phyloP scores from a whole-genome alignment of 2,329 filamentous ascomycete species.

The Grosmannia huntii region DNA sequence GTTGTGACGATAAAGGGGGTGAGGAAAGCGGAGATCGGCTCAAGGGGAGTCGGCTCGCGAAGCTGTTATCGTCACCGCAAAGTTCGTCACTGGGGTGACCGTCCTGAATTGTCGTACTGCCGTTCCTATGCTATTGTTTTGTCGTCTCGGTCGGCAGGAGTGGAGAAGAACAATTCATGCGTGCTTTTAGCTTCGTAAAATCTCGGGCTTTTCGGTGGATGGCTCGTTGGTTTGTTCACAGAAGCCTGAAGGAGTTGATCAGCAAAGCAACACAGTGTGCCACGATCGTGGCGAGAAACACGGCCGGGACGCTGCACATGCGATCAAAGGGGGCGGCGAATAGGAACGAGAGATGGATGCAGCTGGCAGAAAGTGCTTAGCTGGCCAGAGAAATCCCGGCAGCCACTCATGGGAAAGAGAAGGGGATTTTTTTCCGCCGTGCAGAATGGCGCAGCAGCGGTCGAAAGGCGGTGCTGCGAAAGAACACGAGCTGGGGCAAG shows the following conservation, averaged over 20 bases:
- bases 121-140: not conserved
- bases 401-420: not conserved
- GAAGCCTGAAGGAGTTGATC: not conserved
- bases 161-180: not conserved
- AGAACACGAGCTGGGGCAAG: not conserved
- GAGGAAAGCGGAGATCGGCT: not conserved
- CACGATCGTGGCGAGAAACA: not conserved
- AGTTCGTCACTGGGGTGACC: not conserved
- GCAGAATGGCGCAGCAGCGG: not conserved
- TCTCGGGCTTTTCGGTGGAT: not conserved
- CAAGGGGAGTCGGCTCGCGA: not conserved
- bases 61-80: not conserved
- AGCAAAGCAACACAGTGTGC: constrained; percentile 1
- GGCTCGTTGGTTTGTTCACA: not conserved
- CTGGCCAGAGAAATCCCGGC: not conserved
- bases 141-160: not conserved
- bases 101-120: not conserved
- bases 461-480: not conserved
- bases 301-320: not conserved
- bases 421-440: not conserved
- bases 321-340: not conserved
- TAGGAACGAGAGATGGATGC: not conserved
- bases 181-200: not conserved
- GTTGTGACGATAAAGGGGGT: not conserved
- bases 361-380: not conserved